A percentile compares a stretch with the other conserved stretches of the same genome.
These are phyloP conservation scores for Xylariaceae sp. DNA, from an alignment of 2,329 filamentous ascomycete species.

Conservation along the genomic window DNA sequence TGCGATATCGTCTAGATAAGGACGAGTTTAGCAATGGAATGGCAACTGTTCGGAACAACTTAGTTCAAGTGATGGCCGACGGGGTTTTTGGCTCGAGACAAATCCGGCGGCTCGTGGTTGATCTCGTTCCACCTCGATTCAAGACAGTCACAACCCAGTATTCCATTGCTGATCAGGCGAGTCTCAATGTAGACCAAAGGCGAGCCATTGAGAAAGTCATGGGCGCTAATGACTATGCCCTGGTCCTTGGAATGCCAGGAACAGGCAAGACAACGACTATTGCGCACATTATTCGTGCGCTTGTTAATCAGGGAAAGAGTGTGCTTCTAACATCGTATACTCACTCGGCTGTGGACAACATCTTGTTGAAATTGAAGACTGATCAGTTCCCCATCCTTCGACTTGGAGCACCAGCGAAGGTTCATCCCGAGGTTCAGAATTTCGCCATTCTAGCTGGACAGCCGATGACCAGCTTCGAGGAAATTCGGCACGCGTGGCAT, in stretches of 20 bases:
- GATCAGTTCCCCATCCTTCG: constrained; percentile 81
- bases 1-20: constrained; percentile 88
- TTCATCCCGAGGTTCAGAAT: constrained; percentile 84
- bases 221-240: constrained; percentile 90
- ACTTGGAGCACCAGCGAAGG: constrained; percentile 83
- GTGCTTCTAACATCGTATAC: constrained; percentile 95
- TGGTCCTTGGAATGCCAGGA: constrained; percentile 98
- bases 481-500: constrained; percentile 83
- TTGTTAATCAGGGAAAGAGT: constrained; percentile 88
- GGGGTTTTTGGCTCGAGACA: constrained; percentile 72
- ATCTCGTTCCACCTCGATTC: constrained; percentile 76
- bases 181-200: constrained; percentile 86
- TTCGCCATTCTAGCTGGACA: constrained; percentile 82
- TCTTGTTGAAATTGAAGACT: constrained; percentile 85
- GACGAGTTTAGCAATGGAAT: constrained; percentile 99
- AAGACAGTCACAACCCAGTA: constrained; percentile 69
- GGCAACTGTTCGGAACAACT: constrained; percentile 91
- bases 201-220: constrained; percentile 92
- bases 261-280: constrained; percentile 99
- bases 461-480: constrained; percentile 77
- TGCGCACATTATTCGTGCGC: constrained; percentile 90
- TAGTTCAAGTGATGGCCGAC: constrained; percentile 89
- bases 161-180: constrained; percentile 64
- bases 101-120: constrained; percentile 80
- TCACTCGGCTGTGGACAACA: constrained; percentile 97